These are phyloP conservation scores for Mortierella sp. DNA, from an alignment of 371 early-diverging fungal genomes.

Conservation along the genomic window DNA sequence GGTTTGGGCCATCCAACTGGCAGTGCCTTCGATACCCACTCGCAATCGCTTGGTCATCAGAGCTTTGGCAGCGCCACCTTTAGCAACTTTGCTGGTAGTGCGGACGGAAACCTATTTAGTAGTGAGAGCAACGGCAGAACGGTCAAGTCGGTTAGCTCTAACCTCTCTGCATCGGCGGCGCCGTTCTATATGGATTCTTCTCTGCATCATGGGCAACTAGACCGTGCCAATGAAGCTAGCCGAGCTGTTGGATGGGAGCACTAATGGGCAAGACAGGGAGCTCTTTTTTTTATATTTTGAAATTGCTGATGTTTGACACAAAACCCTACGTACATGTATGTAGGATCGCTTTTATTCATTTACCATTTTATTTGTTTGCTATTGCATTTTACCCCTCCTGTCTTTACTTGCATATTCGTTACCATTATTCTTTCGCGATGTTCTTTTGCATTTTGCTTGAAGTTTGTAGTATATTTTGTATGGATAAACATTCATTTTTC, in stretches of 20 bases:
- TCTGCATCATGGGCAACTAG: conserved; percentile 17
- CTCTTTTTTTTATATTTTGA: conserved; percentile 6
- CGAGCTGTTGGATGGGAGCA: conserved; percentile 40
- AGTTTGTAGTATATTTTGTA: conserved; percentile 4
- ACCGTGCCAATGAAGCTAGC: conserved; percentile 21
- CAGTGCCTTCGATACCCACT: conserved; percentile 5
- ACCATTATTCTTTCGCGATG: not conserved
- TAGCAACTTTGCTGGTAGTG: conserved; percentile 22
- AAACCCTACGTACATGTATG: too few relatives aligned
- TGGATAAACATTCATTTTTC: conserved; percentile 1
- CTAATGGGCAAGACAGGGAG: not conserved
- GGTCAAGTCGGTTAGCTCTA: not conserved
- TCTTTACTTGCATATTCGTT: conserved; percentile 1
- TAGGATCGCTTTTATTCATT: not conserved
- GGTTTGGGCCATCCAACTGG: conserved; percentile 8
- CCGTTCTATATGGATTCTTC: conserved; percentile 39
- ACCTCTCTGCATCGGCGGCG: conserved; percentile 23
- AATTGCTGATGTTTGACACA: too few relatives aligned
- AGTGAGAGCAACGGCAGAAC: not conserved
- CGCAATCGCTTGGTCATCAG: not conserved
- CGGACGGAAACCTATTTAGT: conserved; percentile 1
- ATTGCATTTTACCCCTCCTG: conserved; percentile 3
- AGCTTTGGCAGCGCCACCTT: conserved; percentile 3
- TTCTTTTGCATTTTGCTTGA: conserved; percentile 2
- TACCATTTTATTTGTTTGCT: conserved; percentile 11